Evolutionary conservation across 805 yeast species (phyloP).

Genomic region (Pichia nakasei): DNA sequence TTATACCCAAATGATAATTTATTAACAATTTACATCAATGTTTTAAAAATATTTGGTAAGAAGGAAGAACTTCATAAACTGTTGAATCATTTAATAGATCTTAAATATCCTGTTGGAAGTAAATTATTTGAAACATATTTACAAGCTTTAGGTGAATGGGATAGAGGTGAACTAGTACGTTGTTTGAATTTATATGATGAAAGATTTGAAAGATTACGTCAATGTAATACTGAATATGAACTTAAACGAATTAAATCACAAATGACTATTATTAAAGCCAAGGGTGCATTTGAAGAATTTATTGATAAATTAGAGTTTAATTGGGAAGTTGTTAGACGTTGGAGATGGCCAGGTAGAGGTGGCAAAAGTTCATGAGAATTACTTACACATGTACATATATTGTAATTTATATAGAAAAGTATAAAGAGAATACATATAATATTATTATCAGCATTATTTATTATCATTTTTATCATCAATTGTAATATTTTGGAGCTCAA

Average conservation of each 20-base stretch:
- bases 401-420: not conserved
- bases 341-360: constrained; percentile 24
- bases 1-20: constrained; percentile 38
- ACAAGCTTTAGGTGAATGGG: constrained; percentile 13
- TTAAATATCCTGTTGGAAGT: constrained; percentile 23
- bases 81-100: constrained; percentile 45
- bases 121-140: constrained; percentile 17
- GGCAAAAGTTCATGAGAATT: constrained; percentile 1
- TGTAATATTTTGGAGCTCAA: too few relatives aligned
- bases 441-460: too few relatives aligned
- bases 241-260: constrained; percentile 12
- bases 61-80: constrained; percentile 40
- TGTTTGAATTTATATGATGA: constrained; percentile 16
- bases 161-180: constrained; percentile 15
- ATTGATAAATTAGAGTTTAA: constrained; percentile 17
- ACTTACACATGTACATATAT: not conserved
- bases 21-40: constrained; percentile 44
- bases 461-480: too few relatives aligned
- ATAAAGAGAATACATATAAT: too few relatives aligned
- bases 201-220: constrained; percentile 9
- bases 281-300: constrained; percentile 19
- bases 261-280: constrained; percentile 4
- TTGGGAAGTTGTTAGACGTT: constrained; percentile 25
- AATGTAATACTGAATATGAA: constrained; percentile 20
- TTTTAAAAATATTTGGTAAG: constrained; percentile 40